Evolutionary conservation across 345 rosid genomes (phyloP).

Genomic region (Corymbia maculata): DNA sequence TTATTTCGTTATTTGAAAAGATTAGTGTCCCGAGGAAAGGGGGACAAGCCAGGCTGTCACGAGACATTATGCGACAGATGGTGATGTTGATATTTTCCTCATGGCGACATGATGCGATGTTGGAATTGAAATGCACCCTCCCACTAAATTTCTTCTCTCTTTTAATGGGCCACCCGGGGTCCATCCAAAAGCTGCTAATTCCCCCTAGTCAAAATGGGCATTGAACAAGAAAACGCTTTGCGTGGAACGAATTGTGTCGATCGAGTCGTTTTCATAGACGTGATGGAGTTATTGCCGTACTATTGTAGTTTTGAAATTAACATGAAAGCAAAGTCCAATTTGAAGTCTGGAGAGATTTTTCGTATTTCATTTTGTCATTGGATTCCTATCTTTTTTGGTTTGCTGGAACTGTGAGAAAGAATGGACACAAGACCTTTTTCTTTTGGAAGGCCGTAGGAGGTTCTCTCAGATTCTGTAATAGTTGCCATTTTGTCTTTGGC

Average conservation of each 20-base stretch:
- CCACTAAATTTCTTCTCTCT: neutral
- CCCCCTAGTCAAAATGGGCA: neutral
- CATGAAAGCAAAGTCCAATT: neutral
- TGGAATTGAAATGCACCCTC: neutral
- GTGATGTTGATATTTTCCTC: neutral
- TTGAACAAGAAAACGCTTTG: neutral
- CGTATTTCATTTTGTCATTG: neutral
- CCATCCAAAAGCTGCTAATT: neutral
- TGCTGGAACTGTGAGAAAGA: neutral
- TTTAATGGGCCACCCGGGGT: neutral
- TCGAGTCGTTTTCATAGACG: neutral
- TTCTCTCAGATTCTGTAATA: fast-evolving
- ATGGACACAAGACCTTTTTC: neutral
- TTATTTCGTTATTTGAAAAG: neutral
- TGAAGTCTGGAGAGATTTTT: neutral
- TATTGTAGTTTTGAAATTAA: neutral
- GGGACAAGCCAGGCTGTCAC: neutral
- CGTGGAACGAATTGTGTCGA: neutral
- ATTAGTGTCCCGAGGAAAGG: neutral
- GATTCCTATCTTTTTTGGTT: neutral
- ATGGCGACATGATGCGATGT: neutral
- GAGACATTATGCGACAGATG: neutral
- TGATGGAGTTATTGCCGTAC: neutral
- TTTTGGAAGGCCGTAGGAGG: neutral
- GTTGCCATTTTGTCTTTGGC: neutral